Conservation (phyloP, 176 grass and related monocot species). For the Secale cereale region DNA sequence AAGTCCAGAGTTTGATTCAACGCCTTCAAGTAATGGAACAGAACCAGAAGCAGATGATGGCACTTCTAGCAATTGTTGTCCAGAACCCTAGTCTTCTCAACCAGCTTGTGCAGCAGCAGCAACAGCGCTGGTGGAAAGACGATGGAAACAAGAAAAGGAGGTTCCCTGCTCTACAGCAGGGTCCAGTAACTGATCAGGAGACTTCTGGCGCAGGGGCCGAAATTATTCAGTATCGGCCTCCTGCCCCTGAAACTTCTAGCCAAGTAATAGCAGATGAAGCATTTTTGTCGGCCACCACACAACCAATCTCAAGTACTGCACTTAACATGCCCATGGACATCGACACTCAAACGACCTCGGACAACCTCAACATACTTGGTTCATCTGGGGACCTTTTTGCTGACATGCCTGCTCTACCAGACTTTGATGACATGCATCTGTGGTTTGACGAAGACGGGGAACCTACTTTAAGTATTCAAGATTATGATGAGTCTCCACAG, state of each 20-base stretch:
- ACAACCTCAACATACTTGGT: background rate
- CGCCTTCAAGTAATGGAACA: slow-evolving; percentile 81
- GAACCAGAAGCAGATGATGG: slow-evolving; percentile 71
- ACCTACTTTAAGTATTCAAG: slow-evolving; percentile 28
- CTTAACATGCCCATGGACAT: slow-evolving; percentile 33
- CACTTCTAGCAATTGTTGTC: slow-evolving; percentile 66
- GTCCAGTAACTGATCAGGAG: slow-evolving; percentile 36
- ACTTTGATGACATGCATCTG: slow-evolving; percentile 26
- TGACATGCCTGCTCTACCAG: slow-evolving; percentile 13
- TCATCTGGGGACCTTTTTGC: slow-evolving; percentile 23
- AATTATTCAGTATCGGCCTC: slow-evolving; percentile 42
- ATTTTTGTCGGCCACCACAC: background rate
- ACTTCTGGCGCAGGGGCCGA: slow-evolving; percentile 16
- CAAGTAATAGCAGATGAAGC: slow-evolving; percentile 28
- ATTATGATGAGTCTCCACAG: slow-evolving; percentile 25
- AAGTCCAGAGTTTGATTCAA: slow-evolving; percentile 56
- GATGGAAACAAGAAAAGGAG: slow-evolving; percentile 61
- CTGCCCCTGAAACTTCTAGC: slow-evolving; percentile 31
- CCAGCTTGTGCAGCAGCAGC: slow-evolving; percentile 51
- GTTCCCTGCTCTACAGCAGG: slow-evolving; percentile 45
- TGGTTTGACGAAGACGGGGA: slow-evolving; percentile 17
- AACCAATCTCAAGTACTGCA: slow-evolving; percentile 31
- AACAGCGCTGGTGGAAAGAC: slow-evolving; percentile 43
- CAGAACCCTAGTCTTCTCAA: slow-evolving; percentile 58
- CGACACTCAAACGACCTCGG: slow-evolving; percentile 27